Base-by-base conservation (phyloP, 2,329 filamentous ascomycete species). In the Colletotrichum destructivum region DNA sequence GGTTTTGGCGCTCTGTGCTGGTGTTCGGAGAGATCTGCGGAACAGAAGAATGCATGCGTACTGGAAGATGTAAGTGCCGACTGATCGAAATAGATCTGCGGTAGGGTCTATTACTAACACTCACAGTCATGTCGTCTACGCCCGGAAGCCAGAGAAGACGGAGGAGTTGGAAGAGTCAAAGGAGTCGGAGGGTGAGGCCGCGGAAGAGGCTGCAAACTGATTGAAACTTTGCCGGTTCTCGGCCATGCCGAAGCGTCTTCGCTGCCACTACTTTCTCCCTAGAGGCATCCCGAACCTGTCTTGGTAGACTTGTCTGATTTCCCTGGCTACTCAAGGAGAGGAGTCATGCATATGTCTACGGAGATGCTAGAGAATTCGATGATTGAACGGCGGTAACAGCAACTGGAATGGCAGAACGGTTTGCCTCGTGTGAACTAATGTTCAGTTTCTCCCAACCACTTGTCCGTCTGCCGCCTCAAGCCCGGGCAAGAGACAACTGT, bases 11-110 rank as follows among this genome's bases (percentile, higher is more conserved):
- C 77, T 78, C n/a, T 74, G 75, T 57, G 72, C 74, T 0, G 15
- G 59, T 2, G 76, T 77, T 1, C 74, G 76, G 11, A 75, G 73
- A 46, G 77, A 79, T n/a, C 40, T 78, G 42, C 71, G 65, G 66
- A 74, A 77, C 49, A 66, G 47, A 26, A 75, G 54, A 15, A 74
- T 77, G 15, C 78, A 79, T 68, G 73, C 74, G 2, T 80, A 78
- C 49, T 78, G 67, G 67, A 70, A 42, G 4, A 9, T 61, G 67
- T 65, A 40, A 42, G 67, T 60, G 18, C 15, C n/a, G 3, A 21
- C 26, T 6, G n/a, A 23, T 26, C 18, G 3, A 4, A 12, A 6
- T 2, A 31, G 31, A 7, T 51, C 12, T 18, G 13, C 11, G 21
- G 4, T 1, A 1, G 12, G 11, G 2, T 40, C 13, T 7, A 4